Conservation (phyloP, 768 basidiomycete genomes). For the Tricholoma terreum region DNA sequence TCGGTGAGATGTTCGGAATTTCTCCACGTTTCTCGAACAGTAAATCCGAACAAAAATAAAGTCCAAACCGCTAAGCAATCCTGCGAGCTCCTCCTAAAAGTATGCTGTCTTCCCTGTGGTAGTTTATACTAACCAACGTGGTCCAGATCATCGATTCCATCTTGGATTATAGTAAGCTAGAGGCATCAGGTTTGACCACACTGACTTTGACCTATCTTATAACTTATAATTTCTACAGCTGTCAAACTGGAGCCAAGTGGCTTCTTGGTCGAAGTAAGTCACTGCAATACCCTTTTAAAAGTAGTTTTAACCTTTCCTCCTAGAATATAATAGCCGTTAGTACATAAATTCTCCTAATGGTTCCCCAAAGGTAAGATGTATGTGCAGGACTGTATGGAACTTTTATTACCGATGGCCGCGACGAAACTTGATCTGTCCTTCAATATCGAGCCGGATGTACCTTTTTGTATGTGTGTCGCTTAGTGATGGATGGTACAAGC, state of each 20-base stretch:
- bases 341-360: background rate
- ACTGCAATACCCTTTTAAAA: background rate
- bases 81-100: slow-evolving; percentile 71
- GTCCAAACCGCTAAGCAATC: slow-evolving; percentile 79
- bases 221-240: slow-evolving; percentile 35
- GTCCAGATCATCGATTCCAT: slow-evolving; percentile 74
- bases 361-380: slow-evolving; percentile 4
- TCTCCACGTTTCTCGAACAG: background rate
- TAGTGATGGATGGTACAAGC: background rate
- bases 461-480: slow-evolving; percentile 44
- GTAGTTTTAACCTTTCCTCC: background rate
- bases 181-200: slow-evolving; percentile 55
- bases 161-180: slow-evolving; percentile 75
- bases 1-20: slow-evolving; percentile 38
- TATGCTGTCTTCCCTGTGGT: slow-evolving; percentile 13
- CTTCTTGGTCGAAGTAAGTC: slow-evolving; percentile 57
- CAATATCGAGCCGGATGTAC: slow-evolving; percentile 66
- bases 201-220: background rate
- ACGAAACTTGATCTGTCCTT: slow-evolving; percentile 73
- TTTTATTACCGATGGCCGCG: slow-evolving; percentile 70
- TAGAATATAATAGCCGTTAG: slow-evolving; percentile 66
- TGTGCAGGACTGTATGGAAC: slow-evolving; percentile 69
- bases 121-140: background rate
- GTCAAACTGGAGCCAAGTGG: slow-evolving; percentile 67
- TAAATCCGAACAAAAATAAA: slow-evolving; percentile 18